Evolutionary conservation across 2,329 filamentous ascomycete species (phyloP).

Genomic region (Xylaria sp.): DNA sequence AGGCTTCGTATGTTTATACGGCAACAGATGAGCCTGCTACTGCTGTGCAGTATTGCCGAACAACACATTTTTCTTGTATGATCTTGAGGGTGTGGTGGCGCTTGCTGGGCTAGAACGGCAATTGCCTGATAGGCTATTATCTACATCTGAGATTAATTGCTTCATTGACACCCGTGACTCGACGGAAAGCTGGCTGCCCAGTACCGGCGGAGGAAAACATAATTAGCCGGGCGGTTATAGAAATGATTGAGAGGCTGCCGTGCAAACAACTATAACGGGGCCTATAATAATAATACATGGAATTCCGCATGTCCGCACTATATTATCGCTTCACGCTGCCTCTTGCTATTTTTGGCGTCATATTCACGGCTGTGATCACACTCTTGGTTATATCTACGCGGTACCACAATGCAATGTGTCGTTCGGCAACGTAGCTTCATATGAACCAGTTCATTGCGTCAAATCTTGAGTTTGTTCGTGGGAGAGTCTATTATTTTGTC

Average conservation of each 20-base stretch:
- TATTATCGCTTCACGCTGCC: background rate
- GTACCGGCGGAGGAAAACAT: slow-evolving; percentile 18
- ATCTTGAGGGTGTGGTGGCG: slow-evolving; percentile 21
- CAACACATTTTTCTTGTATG: background rate
- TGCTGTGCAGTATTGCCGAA: slow-evolving; percentile 24
- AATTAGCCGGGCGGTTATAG: slow-evolving; percentile 36
- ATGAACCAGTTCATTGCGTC: too few species aligned
- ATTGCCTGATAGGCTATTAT: slow-evolving; percentile 34
- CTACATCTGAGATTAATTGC: slow-evolving; percentile 31
- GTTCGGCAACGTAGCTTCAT: background rate
- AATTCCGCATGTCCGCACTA: slow-evolving; percentile 12
- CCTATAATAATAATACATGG: background rate
- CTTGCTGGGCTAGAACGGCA: slow-evolving; percentile 24
- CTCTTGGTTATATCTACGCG: background rate
- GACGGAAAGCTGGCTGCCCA: slow-evolving; percentile 6
- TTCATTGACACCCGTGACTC: slow-evolving; percentile 24
- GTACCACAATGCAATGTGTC: background rate
- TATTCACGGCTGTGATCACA: background rate
- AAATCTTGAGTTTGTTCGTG: background rate
- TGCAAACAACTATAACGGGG: background rate
- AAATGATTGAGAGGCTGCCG: slow-evolving; percentile 8
- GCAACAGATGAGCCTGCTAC: background rate
- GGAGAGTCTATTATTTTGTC: background rate
- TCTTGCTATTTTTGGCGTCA: background rate
- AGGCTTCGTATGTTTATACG: slow-evolving; percentile 31